Base-by-base conservation (phyloP, 805 yeast species). In the Candida germanica region DNA sequence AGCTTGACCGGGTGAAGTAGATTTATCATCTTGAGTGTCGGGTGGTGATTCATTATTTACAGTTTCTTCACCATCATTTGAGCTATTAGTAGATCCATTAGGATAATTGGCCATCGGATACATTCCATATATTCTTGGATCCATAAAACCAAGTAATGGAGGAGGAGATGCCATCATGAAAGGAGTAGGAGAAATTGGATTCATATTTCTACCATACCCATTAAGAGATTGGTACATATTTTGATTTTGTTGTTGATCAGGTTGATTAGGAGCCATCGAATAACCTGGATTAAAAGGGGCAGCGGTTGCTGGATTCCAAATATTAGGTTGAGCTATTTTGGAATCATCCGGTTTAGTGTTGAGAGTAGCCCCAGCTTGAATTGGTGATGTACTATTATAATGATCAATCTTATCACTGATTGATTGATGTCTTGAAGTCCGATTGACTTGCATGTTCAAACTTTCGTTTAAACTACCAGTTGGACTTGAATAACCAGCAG, bases 281-380 rank as follows among this genome's bases (percentile, higher is more conserved):
- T 10, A 13, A 12, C 26, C 26, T 15, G 86, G 85, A 10, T 75
- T 74, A 51, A 80, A 80, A 1, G 81, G 61, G 7, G 78, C 59
- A 3, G 83, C 80, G 13, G 80, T 61, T 5, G 82, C 83, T 0
- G 84, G 83, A 53, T 79, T 78, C 86, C 86, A 80, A 46, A 77
- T 75, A 48, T 64, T 39, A 23, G 29, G 24, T 27, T 21, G 18
- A 13, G 19, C 33, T 24, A 34, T 38, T 22, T 35, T 26, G 5
- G 39, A 39, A n/a, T 35, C 39, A 3, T 51, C 26, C 23, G 28
- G 22, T 16, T 26, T 42, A 13, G 46, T 35, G 7, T 67, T 51
- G 36, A 66, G 52, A 2, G 62, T 51, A 5, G 72, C 71, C 37
- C 56, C 55, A 3, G 70, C 62, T 46, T 66, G 77, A 40, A 59